Evolutionary conservation across 2,329 filamentous ascomycete species (phyloP), one percentile per base, ranked within the genome.

Genomic region (Colletotrichum cuscutae): DNA sequence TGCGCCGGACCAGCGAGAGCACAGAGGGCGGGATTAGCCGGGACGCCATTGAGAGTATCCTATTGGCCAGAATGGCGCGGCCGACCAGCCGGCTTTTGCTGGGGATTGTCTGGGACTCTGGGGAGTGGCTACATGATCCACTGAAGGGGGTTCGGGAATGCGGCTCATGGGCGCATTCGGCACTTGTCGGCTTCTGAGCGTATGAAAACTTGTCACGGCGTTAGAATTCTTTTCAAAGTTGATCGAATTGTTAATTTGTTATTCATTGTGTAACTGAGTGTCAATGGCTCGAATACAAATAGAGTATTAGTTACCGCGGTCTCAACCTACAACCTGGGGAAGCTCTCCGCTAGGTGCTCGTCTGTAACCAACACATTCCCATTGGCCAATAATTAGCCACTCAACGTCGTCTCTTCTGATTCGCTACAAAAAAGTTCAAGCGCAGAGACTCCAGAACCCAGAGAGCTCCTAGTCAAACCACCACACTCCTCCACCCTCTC

Each of bases 11-110:
- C 37, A 49, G 37, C 59, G 59, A 62, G 28, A 30, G 13, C 15
- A 42, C 2, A 42, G 37, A 54, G 52, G 54, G 54, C 71, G 71
- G 71, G 66, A 73, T 70, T 73, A 71, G 66, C 71, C 71, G 71
- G 71, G 66, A 65, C 37, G 66, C 71, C 46, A 71, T 70, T 71
- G 56, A 28, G 15, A 24, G 13, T n/a, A 24, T 30, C 35, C 28
- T 46, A 73, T 73, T 73, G 71, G 71, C 8, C 60, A 53, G 53
- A 60, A 65, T 19, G 19, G 57, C 6, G 49, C 24, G 24, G 59
- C 28, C 46, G 12, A 35, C 26, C 56, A 49, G 52, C 24, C 26
- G 59, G 32, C 52, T 26, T 58, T 24, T 37, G 58, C 54, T 67
- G 24, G 37, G 69, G 56, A 32, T 52, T 58, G 37, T 64, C 69